Evolutionary conservation across 768 basidiomycete species (phyloP), one percentile per base, ranked within the genome.

Genomic region (Paxillus ammoniavirescens): DNA sequence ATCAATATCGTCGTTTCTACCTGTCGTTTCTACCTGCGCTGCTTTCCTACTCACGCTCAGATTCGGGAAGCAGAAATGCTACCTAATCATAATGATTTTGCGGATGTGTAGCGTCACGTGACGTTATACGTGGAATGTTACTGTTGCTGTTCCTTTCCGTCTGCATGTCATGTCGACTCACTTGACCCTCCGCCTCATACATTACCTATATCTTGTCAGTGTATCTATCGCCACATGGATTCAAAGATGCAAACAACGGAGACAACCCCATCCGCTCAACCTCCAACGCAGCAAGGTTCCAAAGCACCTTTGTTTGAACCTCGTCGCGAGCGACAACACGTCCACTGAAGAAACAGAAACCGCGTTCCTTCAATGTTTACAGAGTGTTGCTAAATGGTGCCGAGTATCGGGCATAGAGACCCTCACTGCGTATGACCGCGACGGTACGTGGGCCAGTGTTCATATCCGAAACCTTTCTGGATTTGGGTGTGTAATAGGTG

Each of bases 401-500:
- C 77, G 75, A 50, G 66, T 59, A n/a, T 70, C 74, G 31, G 87
- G 88, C 13, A 82, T 92, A 46, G 69, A 73, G 56, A 77, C 78
- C 47, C 72, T 93, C 44, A 89, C 84, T 9, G 75, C 89, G 4
- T 92, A 90, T 57, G 91, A 93, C 64, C 76, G 79, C 52, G 72
- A 80, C 51, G 90, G 91, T 91, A 63, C 52, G 82, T 65, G 17
- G 33, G 14, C 28, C 41, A 14, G 36, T 46, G 47, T 42, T 50
- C n/a, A 31, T 46, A 36, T 10, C n/a, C 37, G 17, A 18, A 17
- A 43, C 30, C 14, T 17, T n/a, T 50, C 47, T 59, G 28, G 60
- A 56, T 47, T 37, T 42, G 54, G 47, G 18, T 38, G 44, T 23
- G 37, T 36, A 10, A 40, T 46, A 84, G 81, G 80, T 36, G 42